Conservation (phyloP, 177 flowering plant species). For the Vitis hybrid region DNA sequence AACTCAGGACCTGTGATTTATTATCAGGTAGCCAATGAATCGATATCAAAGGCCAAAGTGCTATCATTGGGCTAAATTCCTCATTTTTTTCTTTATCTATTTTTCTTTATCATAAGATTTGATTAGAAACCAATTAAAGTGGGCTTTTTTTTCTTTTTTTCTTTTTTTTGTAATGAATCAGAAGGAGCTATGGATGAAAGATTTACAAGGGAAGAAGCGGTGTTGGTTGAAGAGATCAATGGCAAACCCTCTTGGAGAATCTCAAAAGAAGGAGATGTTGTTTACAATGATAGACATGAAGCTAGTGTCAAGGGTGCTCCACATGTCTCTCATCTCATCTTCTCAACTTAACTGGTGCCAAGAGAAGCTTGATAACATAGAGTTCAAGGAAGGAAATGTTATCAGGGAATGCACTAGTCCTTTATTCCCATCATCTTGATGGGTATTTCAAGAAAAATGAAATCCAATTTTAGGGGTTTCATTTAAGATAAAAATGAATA, state of each 20-base stretch:
- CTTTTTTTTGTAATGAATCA: constrained; percentile 11
- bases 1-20: neutral
- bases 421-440: constrained; percentile 37
- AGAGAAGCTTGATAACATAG: constrained; percentile 38
- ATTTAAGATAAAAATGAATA: neutral
- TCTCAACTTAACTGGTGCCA: constrained; percentile 59
- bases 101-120: too few species aligned
- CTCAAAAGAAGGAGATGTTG: constrained; percentile 28
- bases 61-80: too few species aligned
- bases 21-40: neutral
- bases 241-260: constrained; percentile 18
- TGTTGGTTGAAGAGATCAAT: constrained; percentile 37
- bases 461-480: constrained; percentile 13
- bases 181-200: constrained; percentile 43
- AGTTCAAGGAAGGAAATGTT: constrained; percentile 31
- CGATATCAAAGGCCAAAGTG: neutral
- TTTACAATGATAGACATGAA: constrained; percentile 46
- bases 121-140: too few species aligned
- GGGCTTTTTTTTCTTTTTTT: neutral
- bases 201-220: constrained; percentile 33
- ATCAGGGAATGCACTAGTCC: constrained; percentile 12
- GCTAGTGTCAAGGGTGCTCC: constrained; percentile 42
- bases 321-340: constrained; percentile 42
- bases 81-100: too few species aligned
- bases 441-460: neutral